These are phyloP conservation scores for Vigna mungo DNA, from an alignment of 306 rosid species.

Conservation along the genomic window DNA sequence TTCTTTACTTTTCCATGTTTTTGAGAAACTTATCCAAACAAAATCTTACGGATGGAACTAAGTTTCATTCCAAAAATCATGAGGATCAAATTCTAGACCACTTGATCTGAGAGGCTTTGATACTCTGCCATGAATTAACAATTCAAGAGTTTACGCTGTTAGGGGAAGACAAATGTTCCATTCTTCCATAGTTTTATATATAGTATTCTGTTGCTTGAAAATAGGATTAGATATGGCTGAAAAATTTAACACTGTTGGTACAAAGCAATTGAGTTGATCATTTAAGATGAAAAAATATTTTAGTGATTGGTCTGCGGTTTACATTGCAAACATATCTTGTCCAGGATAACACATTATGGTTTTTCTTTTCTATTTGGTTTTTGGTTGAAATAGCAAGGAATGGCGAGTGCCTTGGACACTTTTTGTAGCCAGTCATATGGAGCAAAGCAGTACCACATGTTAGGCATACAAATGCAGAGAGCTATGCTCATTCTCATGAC, in stretches of 20 bases:
- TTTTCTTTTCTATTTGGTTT: not conserved
- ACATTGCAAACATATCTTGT: not conserved
- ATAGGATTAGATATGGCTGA: not conserved
- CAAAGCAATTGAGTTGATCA: not conserved
- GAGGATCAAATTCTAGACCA: not conserved
- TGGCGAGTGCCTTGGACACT: conserved; percentile 83
- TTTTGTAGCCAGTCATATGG: conserved; percentile 79
- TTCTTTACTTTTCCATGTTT: not conserved
- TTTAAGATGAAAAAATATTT: not conserved
- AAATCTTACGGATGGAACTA: not conserved
- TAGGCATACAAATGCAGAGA: conserved; percentile 78
- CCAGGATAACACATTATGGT: conserved; percentile 2
- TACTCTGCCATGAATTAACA: not conserved
- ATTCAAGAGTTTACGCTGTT: not conserved
- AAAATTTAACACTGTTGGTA: not conserved
- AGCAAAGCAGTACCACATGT: conserved; percentile 70
- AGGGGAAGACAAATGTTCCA: not conserved
- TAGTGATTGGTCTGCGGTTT: not conserved
- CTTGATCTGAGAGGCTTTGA: not conserved
- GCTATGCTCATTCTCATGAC: conserved; percentile 64
- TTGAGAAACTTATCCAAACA: not conserved
- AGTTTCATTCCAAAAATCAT: not conserved
- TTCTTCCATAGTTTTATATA: not conserved
- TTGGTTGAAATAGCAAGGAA: conserved; percentile 54
- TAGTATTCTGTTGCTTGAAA: not conserved